Percentiles rank a stretch among this genome's conserved stretches.
phyloP scores from a whole-genome alignment of 2,329 filamentous ascomycete species.

The Cercospora nicotianae region DNA sequence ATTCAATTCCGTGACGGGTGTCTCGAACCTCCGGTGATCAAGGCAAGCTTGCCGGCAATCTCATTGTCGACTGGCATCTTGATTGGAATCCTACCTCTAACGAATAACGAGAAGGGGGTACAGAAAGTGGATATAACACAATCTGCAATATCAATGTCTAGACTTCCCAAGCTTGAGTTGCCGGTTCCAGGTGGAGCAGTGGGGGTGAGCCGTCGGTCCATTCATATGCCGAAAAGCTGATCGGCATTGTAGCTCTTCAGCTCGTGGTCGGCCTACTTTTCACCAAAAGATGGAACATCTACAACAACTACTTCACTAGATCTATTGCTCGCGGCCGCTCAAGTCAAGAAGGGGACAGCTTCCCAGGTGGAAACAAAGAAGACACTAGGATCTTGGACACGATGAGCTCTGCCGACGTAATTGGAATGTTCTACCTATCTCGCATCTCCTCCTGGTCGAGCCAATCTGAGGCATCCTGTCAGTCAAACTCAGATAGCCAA shows the following conservation, averaged over 20 bases:
- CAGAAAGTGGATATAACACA: not conserved
- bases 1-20: not conserved
- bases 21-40: slow-evolving; percentile 60
- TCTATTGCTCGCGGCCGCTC: too few relatives aligned
- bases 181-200: not conserved
- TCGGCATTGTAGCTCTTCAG: not conserved
- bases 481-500: too few relatives aligned
- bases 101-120: not conserved
- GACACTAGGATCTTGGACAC: too few relatives aligned
- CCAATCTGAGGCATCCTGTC: too few relatives aligned
- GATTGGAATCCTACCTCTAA: not conserved
- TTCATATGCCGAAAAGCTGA: slow-evolving; percentile 5
- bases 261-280: too few relatives aligned
- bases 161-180: not conserved
- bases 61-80: slow-evolving; percentile 38
- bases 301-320: too few relatives aligned
- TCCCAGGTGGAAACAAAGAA: too few relatives aligned
- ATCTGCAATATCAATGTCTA: not conserved
- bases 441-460: too few relatives aligned
- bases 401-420: too few relatives aligned
- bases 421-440: too few relatives aligned
- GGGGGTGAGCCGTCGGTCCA: slow-evolving; percentile 1
- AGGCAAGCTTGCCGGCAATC: slow-evolving; percentile 55
- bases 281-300: too few relatives aligned
- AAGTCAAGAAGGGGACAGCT: too few relatives aligned